phyloP scores from a whole-genome alignment of 2,329 filamentous ascomycete species.

The Venturia asperata region DNA sequence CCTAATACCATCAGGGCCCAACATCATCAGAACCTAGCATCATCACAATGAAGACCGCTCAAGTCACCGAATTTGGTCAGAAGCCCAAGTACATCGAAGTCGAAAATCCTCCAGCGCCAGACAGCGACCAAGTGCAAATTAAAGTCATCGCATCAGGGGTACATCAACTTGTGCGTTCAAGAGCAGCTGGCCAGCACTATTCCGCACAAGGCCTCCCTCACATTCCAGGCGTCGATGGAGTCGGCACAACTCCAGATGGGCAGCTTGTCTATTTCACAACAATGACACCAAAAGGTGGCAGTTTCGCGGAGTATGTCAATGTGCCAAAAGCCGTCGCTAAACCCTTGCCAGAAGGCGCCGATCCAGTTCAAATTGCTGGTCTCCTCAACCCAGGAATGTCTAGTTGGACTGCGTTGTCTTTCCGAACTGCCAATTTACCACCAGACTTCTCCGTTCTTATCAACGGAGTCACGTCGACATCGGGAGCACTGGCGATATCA shows the following conservation, averaged over 20 bases:
- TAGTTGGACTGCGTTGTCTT: constrained; percentile 51
- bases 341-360: constrained; percentile 40
- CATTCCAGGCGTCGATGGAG: constrained; percentile 47
- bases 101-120: constrained; percentile 28
- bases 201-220: constrained; percentile 44
- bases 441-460: constrained; percentile 44
- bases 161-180: constrained; percentile 47
- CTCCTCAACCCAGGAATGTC: constrained; percentile 50
- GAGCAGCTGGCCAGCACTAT: constrained; percentile 51
- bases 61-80: constrained; percentile 37
- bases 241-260: constrained; percentile 41
- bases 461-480: constrained; percentile 47
- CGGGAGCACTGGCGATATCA: constrained; percentile 45
- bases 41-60: constrained; percentile 34
- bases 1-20: too few relatives aligned
- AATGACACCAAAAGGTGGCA: constrained; percentile 34
- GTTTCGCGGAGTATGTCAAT: constrained; percentile 45
- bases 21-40: neutral
- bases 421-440: constrained; percentile 37
- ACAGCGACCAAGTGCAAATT: constrained; percentile 40
- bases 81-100: constrained; percentile 30
- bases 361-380: constrained; percentile 46
- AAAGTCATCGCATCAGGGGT: constrained; percentile 47
- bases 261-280: constrained; percentile 46
- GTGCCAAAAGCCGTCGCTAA: constrained; percentile 36